These are phyloP conservation scores for Vaucheria bursata DNA, from an alignment of 352 stramenopile genomes.

Conservation along the genomic window DNA sequence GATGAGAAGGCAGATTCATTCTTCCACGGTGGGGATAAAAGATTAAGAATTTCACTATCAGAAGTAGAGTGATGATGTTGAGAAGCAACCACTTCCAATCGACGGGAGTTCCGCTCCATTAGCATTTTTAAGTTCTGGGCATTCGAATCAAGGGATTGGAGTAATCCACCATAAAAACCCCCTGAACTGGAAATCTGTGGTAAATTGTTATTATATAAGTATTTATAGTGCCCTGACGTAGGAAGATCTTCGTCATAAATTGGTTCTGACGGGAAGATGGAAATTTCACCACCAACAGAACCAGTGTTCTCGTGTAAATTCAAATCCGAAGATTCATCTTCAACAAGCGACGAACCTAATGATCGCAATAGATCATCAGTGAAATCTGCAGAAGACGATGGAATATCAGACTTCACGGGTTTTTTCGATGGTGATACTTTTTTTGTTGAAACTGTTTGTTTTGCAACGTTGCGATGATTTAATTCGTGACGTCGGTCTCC, in stretches of 20 bases:
- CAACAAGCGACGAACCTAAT: constrained; percentile 2
- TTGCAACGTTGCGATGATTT: background rate
- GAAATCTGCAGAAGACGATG: background rate
- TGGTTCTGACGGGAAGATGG: background rate
- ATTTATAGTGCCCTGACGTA: too few relatives aligned
- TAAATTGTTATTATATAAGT: too few relatives aligned
- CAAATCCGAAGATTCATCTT: background rate
- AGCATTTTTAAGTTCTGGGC: background rate
- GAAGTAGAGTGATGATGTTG: too few relatives aligned
- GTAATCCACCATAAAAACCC: background rate
- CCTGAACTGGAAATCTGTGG: too few relatives aligned
- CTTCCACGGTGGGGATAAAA: too few relatives aligned
- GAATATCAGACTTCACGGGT: background rate
- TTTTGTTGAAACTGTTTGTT: background rate
- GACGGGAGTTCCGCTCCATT: background rate
- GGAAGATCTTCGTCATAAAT: too few relatives aligned
- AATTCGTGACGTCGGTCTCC: too few relatives aligned
- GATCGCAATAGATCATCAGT: background rate
- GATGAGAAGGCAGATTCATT: too few relatives aligned
- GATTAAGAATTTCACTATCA: too few relatives aligned
- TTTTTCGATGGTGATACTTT: background rate
- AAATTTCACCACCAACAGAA: background rate
- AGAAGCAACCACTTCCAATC: too few relatives aligned
- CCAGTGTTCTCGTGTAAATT: background rate
- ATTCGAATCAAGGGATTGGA: background rate